These are phyloP conservation scores for Starmera caribaea DNA, from an alignment of 805 yeast species.

Conservation along the genomic window DNA sequence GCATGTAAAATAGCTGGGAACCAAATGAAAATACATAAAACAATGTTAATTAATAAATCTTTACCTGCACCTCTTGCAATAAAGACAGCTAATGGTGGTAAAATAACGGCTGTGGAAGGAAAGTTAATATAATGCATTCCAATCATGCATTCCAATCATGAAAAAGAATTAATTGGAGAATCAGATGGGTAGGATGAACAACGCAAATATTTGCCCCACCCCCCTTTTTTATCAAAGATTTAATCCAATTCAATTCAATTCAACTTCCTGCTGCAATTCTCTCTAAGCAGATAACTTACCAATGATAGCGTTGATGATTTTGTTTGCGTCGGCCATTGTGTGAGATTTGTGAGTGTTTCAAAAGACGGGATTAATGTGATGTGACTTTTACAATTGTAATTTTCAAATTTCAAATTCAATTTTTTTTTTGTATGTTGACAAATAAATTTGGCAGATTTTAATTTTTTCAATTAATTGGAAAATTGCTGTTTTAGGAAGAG, in stretches of 20 bases:
- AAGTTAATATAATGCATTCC: not conserved
- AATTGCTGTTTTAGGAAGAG: not conserved
- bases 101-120: slow-evolving; percentile 35
- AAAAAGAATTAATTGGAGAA: too few species aligned
- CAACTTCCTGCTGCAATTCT: too few species aligned
- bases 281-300: slow-evolving; percentile 21
- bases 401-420: not conserved
- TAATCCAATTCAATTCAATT: too few species aligned
- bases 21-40: slow-evolving; percentile 52
- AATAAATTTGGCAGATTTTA: too few species aligned
- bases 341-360: not conserved
- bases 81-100: slow-evolving; percentile 75
- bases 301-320: slow-evolving; percentile 26
- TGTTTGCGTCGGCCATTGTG: slow-evolving; percentile 20
- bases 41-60: slow-evolving; percentile 54
- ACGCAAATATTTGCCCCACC: too few species aligned
- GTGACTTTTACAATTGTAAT: not conserved
- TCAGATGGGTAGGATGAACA: too few species aligned
- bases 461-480: slow-evolving; percentile 1
- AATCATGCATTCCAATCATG: too few species aligned
- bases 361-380: not conserved
- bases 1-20: slow-evolving; percentile 82
- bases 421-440: slow-evolving; percentile 1
- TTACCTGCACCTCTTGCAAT: slow-evolving; percentile 56
- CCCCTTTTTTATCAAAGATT: too few species aligned